A percentile compares a stretch with the other conserved stretches of the same genome.
These are phyloP conservation scores for Coemansia sp. DNA, from an alignment of 192 early-diverging fungal genomes.

Conservation along the genomic window DNA sequence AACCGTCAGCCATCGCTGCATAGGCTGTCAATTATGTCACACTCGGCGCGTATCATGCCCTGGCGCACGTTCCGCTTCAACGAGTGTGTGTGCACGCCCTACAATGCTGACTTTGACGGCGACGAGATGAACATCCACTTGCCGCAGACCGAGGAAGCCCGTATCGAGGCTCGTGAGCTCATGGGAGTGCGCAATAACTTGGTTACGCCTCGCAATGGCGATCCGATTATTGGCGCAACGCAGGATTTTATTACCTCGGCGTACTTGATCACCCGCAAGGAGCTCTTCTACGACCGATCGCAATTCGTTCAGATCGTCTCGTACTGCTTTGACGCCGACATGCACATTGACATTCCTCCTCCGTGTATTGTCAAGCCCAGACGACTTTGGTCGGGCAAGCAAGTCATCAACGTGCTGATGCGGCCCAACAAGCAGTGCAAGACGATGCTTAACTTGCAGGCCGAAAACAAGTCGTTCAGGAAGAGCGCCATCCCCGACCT, in stretches of 20 bases:
- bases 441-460: slow-evolving; percentile 82
- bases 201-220: slow-evolving; percentile 97
- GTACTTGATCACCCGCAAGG: slow-evolving; percentile 90
- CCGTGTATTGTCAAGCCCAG: slow-evolving; percentile 90
- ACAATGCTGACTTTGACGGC: slow-evolving; percentile 99
- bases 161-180: slow-evolving; percentile 91
- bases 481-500: slow-evolving; percentile 64
- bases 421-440: slow-evolving; percentile 71
- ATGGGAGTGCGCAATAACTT: slow-evolving; percentile 98
- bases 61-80: slow-evolving; percentile 99
- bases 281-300: slow-evolving; percentile 91
- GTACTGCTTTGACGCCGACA: slow-evolving; percentile 83
- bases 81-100: slow-evolving; percentile 99
- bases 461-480: slow-evolving; percentile 75
- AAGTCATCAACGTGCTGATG: slow-evolving; percentile 87
- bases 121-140: slow-evolving; percentile 99
- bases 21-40: slow-evolving; percentile 95
- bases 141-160: slow-evolving; percentile 98
- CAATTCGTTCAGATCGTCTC: slow-evolving; percentile 91
- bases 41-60: slow-evolving; percentile 85
- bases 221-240: slow-evolving; percentile 96
- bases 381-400: slow-evolving; percentile 95
- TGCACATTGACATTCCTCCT: slow-evolving; percentile 88
- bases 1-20: slow-evolving; percentile 99
- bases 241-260: slow-evolving; percentile 99